phyloP scores from a whole-genome alignment of 257 asterid species.

The Solanum piurae region DNA sequence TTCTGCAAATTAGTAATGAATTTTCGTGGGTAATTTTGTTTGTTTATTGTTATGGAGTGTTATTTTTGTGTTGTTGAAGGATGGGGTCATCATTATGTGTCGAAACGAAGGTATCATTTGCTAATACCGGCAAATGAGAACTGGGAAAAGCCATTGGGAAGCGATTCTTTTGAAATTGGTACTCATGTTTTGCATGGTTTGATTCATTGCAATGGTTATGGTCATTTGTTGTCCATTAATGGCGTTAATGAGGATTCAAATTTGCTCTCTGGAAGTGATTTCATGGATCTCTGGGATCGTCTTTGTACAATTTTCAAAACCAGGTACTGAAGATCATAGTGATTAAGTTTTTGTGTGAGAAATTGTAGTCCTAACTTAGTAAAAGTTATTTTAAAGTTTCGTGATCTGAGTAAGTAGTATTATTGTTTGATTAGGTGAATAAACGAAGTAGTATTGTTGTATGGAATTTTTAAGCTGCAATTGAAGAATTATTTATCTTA shows the following conservation, averaged over 20 bases:
- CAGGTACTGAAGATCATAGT: slow-evolving; percentile 27
- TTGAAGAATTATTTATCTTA: neutral
- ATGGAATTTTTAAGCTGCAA: neutral
- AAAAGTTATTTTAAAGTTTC: neutral
- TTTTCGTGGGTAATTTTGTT: neutral
- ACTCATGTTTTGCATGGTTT: slow-evolving; percentile 50
- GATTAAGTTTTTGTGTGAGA: neutral
- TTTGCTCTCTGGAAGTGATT: slow-evolving; percentile 25
- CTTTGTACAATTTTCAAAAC: slow-evolving; percentile 49
- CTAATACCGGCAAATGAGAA: slow-evolving; percentile 42
- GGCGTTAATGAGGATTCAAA: slow-evolving; percentile 25
- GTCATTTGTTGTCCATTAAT: slow-evolving; percentile 57
- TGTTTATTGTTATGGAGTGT: neutral
- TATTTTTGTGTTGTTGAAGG: slow-evolving; percentile 21
- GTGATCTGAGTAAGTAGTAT: neutral
- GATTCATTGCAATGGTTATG: slow-evolving; percentile 76
- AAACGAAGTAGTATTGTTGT: neutral
- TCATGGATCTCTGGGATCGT: slow-evolving; percentile 70
- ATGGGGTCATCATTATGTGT: slow-evolving; percentile 92
- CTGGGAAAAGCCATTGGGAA: slow-evolving; percentile 33
- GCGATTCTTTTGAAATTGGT: slow-evolving; percentile 20
- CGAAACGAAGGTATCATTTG: slow-evolving; percentile 59
- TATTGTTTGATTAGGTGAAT: neutral
- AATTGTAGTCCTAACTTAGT: neutral
- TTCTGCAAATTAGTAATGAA: neutral